A percentile compares a stretch with the other conserved stretches of the same genome.
These are phyloP conservation scores for Podospora appendiculata DNA, from an alignment of 495 filamentous ascomycete species.

Conservation along the genomic window DNA sequence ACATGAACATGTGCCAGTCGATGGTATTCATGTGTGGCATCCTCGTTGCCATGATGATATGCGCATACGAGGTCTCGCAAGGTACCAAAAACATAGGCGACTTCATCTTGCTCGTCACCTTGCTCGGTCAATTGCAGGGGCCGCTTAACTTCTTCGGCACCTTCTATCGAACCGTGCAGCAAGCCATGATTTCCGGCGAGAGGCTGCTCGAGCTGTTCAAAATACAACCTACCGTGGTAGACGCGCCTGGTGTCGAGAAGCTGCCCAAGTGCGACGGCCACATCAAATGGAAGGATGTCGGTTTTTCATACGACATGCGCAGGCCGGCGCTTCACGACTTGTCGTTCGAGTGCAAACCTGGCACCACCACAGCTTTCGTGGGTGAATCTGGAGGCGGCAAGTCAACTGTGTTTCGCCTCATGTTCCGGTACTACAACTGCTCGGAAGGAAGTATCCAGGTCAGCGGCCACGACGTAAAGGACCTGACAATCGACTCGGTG, in stretches of 20 bases:
- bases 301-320: slow-evolving; percentile 83
- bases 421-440: slow-evolving; percentile 92
- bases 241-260: slow-evolving; percentile 40
- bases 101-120: slow-evolving; percentile 76
- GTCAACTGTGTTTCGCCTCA: slow-evolving; percentile 90
- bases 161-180: slow-evolving; percentile 94
- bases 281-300: slow-evolving; percentile 76
- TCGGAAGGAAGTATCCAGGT: slow-evolving; percentile 69
- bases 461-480: slow-evolving; percentile 76
- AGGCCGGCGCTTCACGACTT: slow-evolving; percentile 80
- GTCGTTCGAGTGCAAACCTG: slow-evolving; percentile 73
- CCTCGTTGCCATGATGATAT: slow-evolving; percentile 57
- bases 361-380: slow-evolving; percentile 91
- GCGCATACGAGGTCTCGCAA: slow-evolving; percentile 78
- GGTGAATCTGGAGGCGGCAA: slow-evolving; percentile 96
- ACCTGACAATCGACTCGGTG: slow-evolving; percentile 88
- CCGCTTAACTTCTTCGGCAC: slow-evolving; percentile 98
- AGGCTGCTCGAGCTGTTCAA: slow-evolving; percentile 93
- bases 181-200: slow-evolving; percentile 94
- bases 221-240: slow-evolving; percentile 75
- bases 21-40: slow-evolving; percentile 89
- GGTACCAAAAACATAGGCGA: slow-evolving; percentile 64
- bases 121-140: slow-evolving; percentile 87
- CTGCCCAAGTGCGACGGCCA: slow-evolving; percentile 67
- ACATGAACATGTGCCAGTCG: slow-evolving; percentile 93